phyloP scores from a whole-genome alignment of 208 protist species.

The Leishmania aethiopica region DNA sequence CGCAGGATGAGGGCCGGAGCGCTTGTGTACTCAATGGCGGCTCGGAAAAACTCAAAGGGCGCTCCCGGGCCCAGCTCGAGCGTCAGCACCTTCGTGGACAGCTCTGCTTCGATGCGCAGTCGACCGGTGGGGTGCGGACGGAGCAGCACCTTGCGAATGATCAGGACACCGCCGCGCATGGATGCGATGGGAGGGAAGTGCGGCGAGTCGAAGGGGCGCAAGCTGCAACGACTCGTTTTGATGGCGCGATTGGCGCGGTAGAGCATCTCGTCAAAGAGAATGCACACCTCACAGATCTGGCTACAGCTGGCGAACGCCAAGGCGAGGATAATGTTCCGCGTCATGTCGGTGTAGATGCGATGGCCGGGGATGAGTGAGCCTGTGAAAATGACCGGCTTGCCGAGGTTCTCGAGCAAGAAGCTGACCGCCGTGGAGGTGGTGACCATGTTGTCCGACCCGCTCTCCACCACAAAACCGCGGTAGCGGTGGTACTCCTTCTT shows the following conservation, averaged over 20 bases:
- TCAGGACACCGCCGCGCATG: slow-evolving; percentile 55
- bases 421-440: slow-evolving; percentile 94
- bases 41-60: slow-evolving; percentile 28
- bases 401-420: slow-evolving; percentile 97
- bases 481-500: slow-evolving; percentile 87
- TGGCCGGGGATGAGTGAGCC: slow-evolving; percentile 92
- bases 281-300: slow-evolving; percentile 93
- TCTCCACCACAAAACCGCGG: slow-evolving; percentile 97
- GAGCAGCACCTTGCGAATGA: slow-evolving; percentile 47
- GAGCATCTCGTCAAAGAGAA: slow-evolving; percentile 96
- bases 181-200: slow-evolving; percentile 91
- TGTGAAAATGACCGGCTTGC: slow-evolving; percentile 97
- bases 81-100: slow-evolving; percentile 50
- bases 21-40: slow-evolving; percentile 31
- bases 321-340: slow-evolving; percentile 83
- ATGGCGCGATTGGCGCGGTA: slow-evolving; percentile 92
- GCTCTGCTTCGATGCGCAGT: slow-evolving; percentile 58
- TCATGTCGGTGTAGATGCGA: slow-evolving; percentile 89
- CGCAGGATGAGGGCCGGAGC: slow-evolving; percentile 88
- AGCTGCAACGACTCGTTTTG: slow-evolving; percentile 73
- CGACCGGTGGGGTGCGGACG: slow-evolving; percentile 46
- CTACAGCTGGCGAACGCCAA: slow-evolving; percentile 85
- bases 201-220: slow-evolving; percentile 92
- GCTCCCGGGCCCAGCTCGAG: slow-evolving; percentile 86
- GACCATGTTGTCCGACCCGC: slow-evolving; percentile 96